A percentile compares a stretch with the other conserved stretches of the same genome.
phyloP scores from a whole-genome alignment of 2,329 filamentous ascomycete species.

The Penicillium italicum region DNA sequence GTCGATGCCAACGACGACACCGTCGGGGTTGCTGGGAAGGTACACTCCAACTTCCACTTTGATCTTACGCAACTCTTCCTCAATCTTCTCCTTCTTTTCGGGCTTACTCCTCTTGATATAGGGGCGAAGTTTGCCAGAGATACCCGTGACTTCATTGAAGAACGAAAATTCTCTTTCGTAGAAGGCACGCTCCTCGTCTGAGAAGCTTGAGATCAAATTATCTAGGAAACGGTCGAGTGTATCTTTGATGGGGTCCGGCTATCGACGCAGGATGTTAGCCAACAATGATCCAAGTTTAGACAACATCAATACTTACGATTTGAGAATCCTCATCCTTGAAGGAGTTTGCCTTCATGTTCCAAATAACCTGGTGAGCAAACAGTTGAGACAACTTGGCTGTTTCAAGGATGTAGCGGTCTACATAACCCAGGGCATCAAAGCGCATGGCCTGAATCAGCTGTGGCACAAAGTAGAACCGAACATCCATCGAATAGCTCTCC shows the following conservation, averaged over 20 bases:
- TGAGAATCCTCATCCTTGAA: conserved; percentile 95
- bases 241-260: conserved; percentile 89
- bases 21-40: conserved; percentile 92
- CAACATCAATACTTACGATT: conserved; percentile 54
- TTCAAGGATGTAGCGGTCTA: conserved; percentile 93
- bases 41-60: conserved; percentile 97
- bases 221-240: conserved; percentile 86
- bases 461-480: conserved; percentile 98
- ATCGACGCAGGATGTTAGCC: conserved; percentile 11
- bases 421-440: conserved; percentile 89
- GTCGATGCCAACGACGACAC: conserved; percentile 95
- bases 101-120: conserved; percentile 88
- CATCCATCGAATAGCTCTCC: conserved; percentile 90
- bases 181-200: conserved; percentile 72
- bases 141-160: conserved; percentile 92
- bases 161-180: conserved; percentile 97
- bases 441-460: conserved; percentile 95
- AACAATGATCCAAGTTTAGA: neutral
- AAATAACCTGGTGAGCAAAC: conserved; percentile 99
- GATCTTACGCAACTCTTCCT: conserved; percentile 96
- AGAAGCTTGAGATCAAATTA: conserved; percentile 79
- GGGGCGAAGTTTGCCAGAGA: conserved; percentile 93
- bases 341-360: conserved; percentile 99
- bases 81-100: conserved; percentile 98
- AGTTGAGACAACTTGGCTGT: conserved; percentile 97